Evolutionary conservation across 768 basidiomycete species (phyloP), one percentile per base, ranked within the genome.

Genomic region (Infundibulicybe gibba): DNA sequence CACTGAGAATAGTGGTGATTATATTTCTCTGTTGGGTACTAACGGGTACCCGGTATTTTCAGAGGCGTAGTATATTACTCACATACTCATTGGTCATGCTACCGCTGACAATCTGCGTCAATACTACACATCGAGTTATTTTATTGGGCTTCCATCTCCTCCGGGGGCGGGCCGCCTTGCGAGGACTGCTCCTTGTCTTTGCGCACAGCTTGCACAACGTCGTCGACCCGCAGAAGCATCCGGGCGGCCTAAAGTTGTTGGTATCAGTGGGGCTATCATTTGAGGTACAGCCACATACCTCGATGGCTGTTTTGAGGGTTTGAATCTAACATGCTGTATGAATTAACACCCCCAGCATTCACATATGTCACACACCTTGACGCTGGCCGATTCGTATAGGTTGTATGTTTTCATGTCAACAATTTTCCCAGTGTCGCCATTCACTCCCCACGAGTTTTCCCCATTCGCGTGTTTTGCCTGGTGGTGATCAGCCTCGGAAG

Each of bases 361-460:
- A 32, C 15, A 31, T 17, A 44, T 15, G n/a, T 44, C 37, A 41
- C 15, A 3, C 12, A 85, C 83, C 77, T 98, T 98, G 61, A 99
- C 95, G 54, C 91, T 93, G 4, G 95, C 94, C 32, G 89, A 92
- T 70, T 99, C 97, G 54, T 91, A 91, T 49, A 99, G 69, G 1
- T 94, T 94, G 63, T 97, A 97, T 40, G 72, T 68, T 63, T 92
- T 94, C 95, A 97, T 97, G 63, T 97, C 91, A 35, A 89, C 89
- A 34, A 94, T 85, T 68, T 94, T 95, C 19, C 97, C 97, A 6
- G 89, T 94, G 59, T 97, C 90, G 17, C 95, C 97, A 55, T 98
- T 85, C 33, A 99, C 89, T 45, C 97, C 97, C 84, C 87, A 97
- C 38, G 90, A 85, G 60, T 86, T 66, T 58, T 94, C 89, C 3